A percentile compares a stretch with the other conserved stretches of the same genome.
phyloP scores from a whole-genome alignment of 164 flowering plant genomes.

The grape (Vitis vinifera) region DNA sequence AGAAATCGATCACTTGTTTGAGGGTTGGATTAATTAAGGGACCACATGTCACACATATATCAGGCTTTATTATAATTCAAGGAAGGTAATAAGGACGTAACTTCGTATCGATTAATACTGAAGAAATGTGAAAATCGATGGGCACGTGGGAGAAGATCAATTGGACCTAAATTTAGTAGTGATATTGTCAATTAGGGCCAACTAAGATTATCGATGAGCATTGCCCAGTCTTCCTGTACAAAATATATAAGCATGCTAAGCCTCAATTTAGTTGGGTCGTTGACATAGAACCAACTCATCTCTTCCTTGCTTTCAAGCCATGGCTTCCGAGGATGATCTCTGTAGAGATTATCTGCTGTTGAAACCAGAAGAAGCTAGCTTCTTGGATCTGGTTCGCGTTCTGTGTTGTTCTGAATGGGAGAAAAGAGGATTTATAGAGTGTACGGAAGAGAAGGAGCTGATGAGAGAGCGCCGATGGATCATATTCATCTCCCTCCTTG shows the following conservation, averaged over 20 bases:
- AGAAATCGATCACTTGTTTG: too few species aligned
- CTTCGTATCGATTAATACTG: too few species aligned
- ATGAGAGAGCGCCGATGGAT: constrained; percentile 36
- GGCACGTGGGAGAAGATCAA: too few species aligned
- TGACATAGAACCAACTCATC: background rate
- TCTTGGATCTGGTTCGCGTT: constrained; percentile 31
- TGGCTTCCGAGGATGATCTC: constrained; percentile 18
- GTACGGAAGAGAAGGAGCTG: constrained; percentile 9
- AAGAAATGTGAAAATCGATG: too few species aligned
- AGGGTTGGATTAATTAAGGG: too few species aligned
- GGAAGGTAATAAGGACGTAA: too few species aligned
- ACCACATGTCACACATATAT: too few species aligned
- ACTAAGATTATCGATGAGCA: too few species aligned
- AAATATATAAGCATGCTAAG: background rate
- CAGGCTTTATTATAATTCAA: too few species aligned
- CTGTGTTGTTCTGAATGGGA: constrained; percentile 22
- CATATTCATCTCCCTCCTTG: constrained; percentile 41
- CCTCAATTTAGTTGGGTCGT: background rate
- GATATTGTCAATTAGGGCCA: too few species aligned
- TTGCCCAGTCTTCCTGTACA: background rate
- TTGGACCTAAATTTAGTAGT: too few species aligned
- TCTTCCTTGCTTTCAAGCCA: constrained; percentile 10
- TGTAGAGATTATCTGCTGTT: constrained; percentile 30
- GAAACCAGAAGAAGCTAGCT: constrained; percentile 39
- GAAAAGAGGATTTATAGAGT: constrained; percentile 31